A percentile compares a stretch with the other conserved stretches of the same genome.
Conservation (phyloP, 495 filamentous ascomycete species). For the Xylaria curta region DNA sequence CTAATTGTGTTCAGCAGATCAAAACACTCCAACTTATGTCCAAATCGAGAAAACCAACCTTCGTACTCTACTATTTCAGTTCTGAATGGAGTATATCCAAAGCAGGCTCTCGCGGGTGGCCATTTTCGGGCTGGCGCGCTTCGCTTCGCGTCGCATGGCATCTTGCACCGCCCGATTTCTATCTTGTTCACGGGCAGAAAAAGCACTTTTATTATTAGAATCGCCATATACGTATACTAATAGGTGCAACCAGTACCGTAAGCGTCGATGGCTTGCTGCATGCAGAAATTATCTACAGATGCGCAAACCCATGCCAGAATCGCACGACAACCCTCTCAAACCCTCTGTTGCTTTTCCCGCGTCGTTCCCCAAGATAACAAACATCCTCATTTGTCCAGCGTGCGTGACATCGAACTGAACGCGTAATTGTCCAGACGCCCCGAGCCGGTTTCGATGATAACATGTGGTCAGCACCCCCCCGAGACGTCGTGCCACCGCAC, state of each 20-base stretch:
- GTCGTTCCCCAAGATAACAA: slow-evolving; percentile 7
- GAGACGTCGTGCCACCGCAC: slow-evolving; percentile 20
- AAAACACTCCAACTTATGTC: neutral
- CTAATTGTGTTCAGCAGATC: neutral
- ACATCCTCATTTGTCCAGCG: neutral
- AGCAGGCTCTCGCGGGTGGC: neutral
- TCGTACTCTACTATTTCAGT: neutral
- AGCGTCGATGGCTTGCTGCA: slow-evolving; percentile 21
- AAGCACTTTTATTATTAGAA: slow-evolving; percentile 26
- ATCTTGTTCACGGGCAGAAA: neutral
- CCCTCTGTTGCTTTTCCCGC: slow-evolving; percentile 4
- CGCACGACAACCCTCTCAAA: neutral
- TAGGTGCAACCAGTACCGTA: neutral
- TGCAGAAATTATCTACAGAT: slow-evolving; percentile 13
- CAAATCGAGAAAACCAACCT: neutral
- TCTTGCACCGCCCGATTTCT: neutral
- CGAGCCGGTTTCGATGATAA: slow-evolving; percentile 8
- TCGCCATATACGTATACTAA: neutral
- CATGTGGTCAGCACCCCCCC: neutral
- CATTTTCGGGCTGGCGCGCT: neutral
- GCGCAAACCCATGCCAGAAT: neutral
- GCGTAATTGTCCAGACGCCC: slow-evolving; percentile 15
- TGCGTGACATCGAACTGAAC: slow-evolving; percentile 15
- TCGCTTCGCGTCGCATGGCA: slow-evolving; percentile 2
- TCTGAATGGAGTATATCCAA: neutral